phyloP scores from a whole-genome alignment of 768 basidiomycete genomes.

The Suillus brevipes region DNA sequence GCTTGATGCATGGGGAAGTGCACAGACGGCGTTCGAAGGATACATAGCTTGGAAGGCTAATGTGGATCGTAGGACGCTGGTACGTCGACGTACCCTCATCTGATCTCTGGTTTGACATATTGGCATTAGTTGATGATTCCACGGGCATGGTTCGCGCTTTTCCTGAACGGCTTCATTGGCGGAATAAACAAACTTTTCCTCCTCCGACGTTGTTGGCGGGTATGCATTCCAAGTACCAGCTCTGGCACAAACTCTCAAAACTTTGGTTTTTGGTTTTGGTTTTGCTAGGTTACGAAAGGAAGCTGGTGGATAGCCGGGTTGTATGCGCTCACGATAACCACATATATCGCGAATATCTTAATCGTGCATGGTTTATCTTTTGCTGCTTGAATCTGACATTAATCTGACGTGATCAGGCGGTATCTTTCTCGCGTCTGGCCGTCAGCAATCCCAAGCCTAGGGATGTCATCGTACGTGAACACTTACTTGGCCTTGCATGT shows the following conservation, averaged over 20 bases:
- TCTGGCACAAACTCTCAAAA: not conserved
- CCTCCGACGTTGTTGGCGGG: constrained; percentile 54
- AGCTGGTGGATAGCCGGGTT: constrained; percentile 39
- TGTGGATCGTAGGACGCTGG: constrained; percentile 36
- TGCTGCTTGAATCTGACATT: not conserved
- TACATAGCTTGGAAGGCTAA: constrained; percentile 44
- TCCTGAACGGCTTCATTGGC: constrained; percentile 49
- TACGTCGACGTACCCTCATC: constrained; percentile 18
- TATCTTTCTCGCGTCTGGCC: not conserved
- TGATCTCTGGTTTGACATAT: constrained; percentile 10
- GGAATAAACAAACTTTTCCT: constrained; percentile 50
- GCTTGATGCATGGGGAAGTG: constrained; percentile 18
- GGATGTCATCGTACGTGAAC: not conserved
- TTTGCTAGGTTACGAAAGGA: constrained; percentile 40
- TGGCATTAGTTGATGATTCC: constrained; percentile 24
- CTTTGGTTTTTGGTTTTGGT: not conserved
- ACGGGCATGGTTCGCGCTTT: constrained; percentile 46
- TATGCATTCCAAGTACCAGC: constrained; percentile 15
- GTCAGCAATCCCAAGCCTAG: not conserved
- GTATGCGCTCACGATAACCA: constrained; percentile 32
- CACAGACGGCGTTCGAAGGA: constrained; percentile 42
- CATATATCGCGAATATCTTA: constrained; percentile 41
- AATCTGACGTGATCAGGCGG: not conserved
- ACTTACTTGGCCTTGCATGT: not conserved
- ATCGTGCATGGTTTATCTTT: constrained; percentile 26